Evolutionary conservation across 148 eudicot species (phyloP), one percentile per base, ranked within the genome.

Genomic region (Pouteria glomerata): DNA sequence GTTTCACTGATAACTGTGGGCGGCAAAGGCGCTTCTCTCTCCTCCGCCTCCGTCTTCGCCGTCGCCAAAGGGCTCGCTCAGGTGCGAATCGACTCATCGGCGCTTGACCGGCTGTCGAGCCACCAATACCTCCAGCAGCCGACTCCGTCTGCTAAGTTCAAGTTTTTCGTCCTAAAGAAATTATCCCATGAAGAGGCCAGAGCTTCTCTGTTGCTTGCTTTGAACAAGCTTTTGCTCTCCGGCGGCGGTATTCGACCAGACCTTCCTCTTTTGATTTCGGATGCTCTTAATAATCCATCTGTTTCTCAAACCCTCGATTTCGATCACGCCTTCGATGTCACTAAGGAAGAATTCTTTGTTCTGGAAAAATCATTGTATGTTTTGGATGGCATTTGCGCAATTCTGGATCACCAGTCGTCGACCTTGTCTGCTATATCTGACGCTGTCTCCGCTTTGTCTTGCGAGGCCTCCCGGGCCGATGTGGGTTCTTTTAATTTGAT

Each of bases 381-480:
- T 0, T 5, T 91, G 29, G 82, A 78, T 34, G 97, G 87, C 45
- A 69, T 91, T 11, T 89, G 80, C 59, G 91, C 89, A 3, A 24
- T 94, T 42, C 63, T 94, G 62, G 98, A 94, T 48, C 71, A 89
- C 71, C 77, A 77, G 16, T 68, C 77, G 8, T 68, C 88, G 1
- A 66, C 76, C 2, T 53, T 94, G 71, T 79, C 82, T 4, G 29
- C 70, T 1, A 51, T 91, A 0, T 83, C 80, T 0, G 98, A 91
- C 59, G 77, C 81, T 0, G 82, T 82, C 0, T 91, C 87, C 14
- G 96, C 93, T 0, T 76, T 91, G 68, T 89, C 97, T 21, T 86
- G 92, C 60, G 97, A 94, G 85, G 96, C 97, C 1, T 66, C 68
- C 34, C 74, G 78, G 48, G 90, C 88, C 23, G 83, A 88, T 68